Conservation (phyloP, 805 yeast genomes). For the Zygoascus tannicola region DNA sequence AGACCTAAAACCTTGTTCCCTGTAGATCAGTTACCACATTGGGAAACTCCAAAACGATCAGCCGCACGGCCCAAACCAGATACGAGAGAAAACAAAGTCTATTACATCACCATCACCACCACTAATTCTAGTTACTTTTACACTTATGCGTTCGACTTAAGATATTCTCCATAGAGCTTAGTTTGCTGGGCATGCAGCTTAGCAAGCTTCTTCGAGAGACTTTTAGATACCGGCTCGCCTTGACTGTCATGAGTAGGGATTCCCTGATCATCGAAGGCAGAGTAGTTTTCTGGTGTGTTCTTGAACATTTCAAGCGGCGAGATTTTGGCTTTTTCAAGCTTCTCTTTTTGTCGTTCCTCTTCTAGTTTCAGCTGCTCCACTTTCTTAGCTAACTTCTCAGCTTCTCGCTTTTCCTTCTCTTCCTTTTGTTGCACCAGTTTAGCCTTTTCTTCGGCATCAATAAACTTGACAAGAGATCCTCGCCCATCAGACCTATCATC, state of each 20-base stretch:
- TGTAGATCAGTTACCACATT: too few species aligned
- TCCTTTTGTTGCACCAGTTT: slow-evolving; percentile 51
- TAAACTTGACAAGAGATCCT: slow-evolving; percentile 75
- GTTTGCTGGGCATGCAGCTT: slow-evolving; percentile 75
- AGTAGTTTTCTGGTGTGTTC: slow-evolving; percentile 40
- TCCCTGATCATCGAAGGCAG: slow-evolving; percentile 80
- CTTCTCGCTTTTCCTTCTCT: slow-evolving; percentile 45
- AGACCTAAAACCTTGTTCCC: too few species aligned
- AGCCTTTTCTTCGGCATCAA: slow-evolving; percentile 57
- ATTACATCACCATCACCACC: background rate
- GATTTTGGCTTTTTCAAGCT: slow-evolving; percentile 62
- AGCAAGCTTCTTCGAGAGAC: slow-evolving; percentile 69
- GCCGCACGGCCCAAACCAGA: background rate
- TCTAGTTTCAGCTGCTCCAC: slow-evolving; percentile 27
- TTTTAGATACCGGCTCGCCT: slow-evolving; percentile 73
- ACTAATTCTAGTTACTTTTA: background rate
- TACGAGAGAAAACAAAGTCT: background rate
- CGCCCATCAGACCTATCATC: slow-evolving; percentile 79
- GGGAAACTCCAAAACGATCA: background rate
- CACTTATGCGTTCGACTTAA: background rate
- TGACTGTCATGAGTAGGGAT: slow-evolving; percentile 65
- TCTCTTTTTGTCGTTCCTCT: slow-evolving; percentile 42
- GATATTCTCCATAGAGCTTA: slow-evolving; percentile 66
- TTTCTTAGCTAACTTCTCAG: slow-evolving; percentile 51
- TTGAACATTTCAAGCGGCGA: slow-evolving; percentile 69